Evolutionary conservation across 495 filamentous ascomycete species (phyloP), one percentile per base, ranked within the genome.

Genomic region (Achaetomiella virescens): DNA sequence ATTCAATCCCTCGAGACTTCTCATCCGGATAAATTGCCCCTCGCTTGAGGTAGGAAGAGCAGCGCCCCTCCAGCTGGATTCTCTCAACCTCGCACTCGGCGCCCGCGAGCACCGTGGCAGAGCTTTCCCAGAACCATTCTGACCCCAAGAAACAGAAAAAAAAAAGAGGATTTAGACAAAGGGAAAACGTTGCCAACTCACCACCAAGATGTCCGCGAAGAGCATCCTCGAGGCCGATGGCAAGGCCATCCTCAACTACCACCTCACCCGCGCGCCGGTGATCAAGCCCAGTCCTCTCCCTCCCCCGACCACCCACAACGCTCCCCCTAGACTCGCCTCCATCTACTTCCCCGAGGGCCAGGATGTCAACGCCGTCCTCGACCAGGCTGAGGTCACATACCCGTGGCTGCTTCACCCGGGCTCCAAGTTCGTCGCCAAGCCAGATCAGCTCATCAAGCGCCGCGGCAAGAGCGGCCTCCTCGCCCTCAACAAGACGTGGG

Each of bases 231-330:
- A 99, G 78, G 93, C 95, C 81, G 93, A 99, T 78, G 93, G 93
- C 84, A 99, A 99, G 87, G 93, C 93, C 79, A 97, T 99, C 81
- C 80, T 99, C 81, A 97, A 96, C 87, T 99, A 96, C 81, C 93
- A 99, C 84, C 91, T 99, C 80, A 99, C 93, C 63, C 87, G 93
- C 67, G 91, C 93, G 56, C 86, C 92, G 54, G 87, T 96, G 70
- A 97, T 99, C 83, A 96, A 96, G 85, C 90, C 93, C 48, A 90
- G 90, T 66, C 89, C 95, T 73, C 89, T 99, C 22, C 91, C 93
- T 61, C 69, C 82, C 61, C 79, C 89, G 59, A 69, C 84, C 56
- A 93, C 84, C 71, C 93, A 99, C 84, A 97, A 97, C 78, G 78
- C 93, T 59, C 83, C 95, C 51, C 76, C 93, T 65, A 89, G 84